phyloP scores from a whole-genome alignment of 306 rosid genomes.

The Urtica urens region DNA sequence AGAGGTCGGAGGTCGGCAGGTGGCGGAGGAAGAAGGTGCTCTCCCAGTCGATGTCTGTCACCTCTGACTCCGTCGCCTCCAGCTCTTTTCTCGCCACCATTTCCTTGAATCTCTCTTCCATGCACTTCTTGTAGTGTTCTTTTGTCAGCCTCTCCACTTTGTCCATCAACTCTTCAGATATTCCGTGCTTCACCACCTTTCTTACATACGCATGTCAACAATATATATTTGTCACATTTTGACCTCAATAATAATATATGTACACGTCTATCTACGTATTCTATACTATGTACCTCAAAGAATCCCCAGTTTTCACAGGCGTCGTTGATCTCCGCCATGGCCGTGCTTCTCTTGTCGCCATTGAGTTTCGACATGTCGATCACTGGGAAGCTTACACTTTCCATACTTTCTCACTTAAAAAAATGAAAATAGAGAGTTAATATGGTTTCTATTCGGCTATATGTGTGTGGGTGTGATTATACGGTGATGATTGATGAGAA shows the following conservation, averaged over 20 bases:
- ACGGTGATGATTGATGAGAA: background rate
- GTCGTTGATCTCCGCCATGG: conserved; percentile 60
- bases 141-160: conserved; percentile 67
- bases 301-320: conserved; percentile 99
- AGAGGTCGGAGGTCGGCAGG: conserved; percentile 61
- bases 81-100: conserved; percentile 67
- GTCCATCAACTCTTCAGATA: conserved; percentile 72
- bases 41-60: conserved; percentile 81
- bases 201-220: too few species aligned
- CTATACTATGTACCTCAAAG: conserved; percentile 55
- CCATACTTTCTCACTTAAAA: background rate
- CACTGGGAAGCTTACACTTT: conserved; percentile 40
- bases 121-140: conserved; percentile 73
- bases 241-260: too few species aligned
- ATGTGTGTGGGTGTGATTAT: background rate
- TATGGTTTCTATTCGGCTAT: too few species aligned
- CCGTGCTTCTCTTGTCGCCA: conserved; percentile 43
- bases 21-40: conserved; percentile 87
- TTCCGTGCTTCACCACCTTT: conserved; percentile 91
- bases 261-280: too few species aligned
- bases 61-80: conserved; percentile 44
- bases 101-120: conserved; percentile 80
- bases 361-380: conserved; percentile 62
- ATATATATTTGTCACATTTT: too few species aligned
- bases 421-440: too few species aligned